A percentile compares a stretch with the other conserved stretches of the same genome.
These are phyloP conservation scores for Coccomyxa sp. DNA, from an alignment of 139 green algal genomes.

Conservation along the genomic window DNA sequence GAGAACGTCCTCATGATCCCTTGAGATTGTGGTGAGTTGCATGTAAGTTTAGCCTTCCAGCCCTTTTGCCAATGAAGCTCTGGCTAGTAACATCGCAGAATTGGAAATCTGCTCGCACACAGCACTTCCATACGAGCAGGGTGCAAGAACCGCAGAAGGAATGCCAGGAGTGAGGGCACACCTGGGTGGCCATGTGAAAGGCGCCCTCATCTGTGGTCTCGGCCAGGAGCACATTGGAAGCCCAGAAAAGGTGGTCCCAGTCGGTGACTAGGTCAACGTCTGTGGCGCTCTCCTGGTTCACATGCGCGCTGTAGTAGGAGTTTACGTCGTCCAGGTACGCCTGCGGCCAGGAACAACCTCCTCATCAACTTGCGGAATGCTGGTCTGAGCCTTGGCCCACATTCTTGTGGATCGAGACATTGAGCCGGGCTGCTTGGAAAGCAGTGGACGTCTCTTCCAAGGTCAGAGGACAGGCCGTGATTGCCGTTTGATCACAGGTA, in stretches of 20 bases:
- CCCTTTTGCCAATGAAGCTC: not conserved
- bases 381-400: too few species aligned
- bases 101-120: too few species aligned
- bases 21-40: too few species aligned
- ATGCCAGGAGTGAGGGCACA: not conserved
- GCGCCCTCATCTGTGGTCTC: constrained; percentile 34
- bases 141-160: too few species aligned
- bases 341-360: not conserved
- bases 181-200: constrained; percentile 31
- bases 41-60: not conserved
- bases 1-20: too few species aligned
- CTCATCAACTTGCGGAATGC: not conserved
- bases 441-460: too few species aligned
- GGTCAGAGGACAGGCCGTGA: too few species aligned
- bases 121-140: too few species aligned
- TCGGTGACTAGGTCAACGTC: constrained; percentile 36
- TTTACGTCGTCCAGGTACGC: constrained; percentile 47
- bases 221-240: constrained; percentile 47
- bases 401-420: too few species aligned
- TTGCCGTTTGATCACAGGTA: not conserved
- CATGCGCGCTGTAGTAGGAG: constrained; percentile 34
- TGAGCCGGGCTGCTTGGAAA: too few species aligned
- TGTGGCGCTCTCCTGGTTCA: constrained; percentile 21
- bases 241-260: constrained; percentile 57
- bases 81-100: not conserved